Evolutionary conservation across 2,329 filamentous ascomycete genomes (phyloP), one percentile per base, ranked within the genome.

Genomic region (Esteya vermicola): DNA sequence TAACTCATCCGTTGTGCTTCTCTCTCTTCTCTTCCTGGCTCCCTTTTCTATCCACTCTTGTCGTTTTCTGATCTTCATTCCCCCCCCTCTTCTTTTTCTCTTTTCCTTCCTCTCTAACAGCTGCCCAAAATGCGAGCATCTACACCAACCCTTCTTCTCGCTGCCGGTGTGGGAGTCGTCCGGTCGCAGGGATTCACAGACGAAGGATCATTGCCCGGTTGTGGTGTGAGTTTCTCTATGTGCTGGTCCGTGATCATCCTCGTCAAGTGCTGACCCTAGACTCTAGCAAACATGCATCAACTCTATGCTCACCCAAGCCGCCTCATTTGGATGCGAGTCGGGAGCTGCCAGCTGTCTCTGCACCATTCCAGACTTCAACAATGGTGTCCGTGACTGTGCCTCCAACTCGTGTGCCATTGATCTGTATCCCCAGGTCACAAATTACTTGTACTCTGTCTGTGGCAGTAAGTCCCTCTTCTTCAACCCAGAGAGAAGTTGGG

Each of bases 251-350:
- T n/a, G n/a, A n/a, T n/a, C n/a, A 6, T 28, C 4, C 10, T 28
- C 26, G 12, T 10, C 9, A 13, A 5, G 12, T n/a, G 37, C 31
- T 33, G 31, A 33, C 31, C n/a, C n/a, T n/a, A n/a, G n/a, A 21
- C 6, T 20, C 8, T 18, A 51, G 49, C 27, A 50, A 50, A 46
- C 47, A 26, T 51, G 49, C 33, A 36, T 51, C 19, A 40, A 43
- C 39, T n/a, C 9, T 13, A 18, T 48, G 23, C 32, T 46, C 13
- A 25, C 31, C n/a, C 28, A 47, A 25, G 40, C 38, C 4, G 13
- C 38, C 10, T 28, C 45, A 2, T 39, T 49, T 27, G 44, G 44
- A 4, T 51, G 49, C 21, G 12, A 33, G 5, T 40, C 21, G 4
- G 43, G 33, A 18, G 36, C 42, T 8, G 31, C 36, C 3, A 37